Evolutionary conservation across 306 rosid species (phyloP), one percentile per base, ranked within the genome.

Genomic region (Trichosanthes truncata): DNA sequence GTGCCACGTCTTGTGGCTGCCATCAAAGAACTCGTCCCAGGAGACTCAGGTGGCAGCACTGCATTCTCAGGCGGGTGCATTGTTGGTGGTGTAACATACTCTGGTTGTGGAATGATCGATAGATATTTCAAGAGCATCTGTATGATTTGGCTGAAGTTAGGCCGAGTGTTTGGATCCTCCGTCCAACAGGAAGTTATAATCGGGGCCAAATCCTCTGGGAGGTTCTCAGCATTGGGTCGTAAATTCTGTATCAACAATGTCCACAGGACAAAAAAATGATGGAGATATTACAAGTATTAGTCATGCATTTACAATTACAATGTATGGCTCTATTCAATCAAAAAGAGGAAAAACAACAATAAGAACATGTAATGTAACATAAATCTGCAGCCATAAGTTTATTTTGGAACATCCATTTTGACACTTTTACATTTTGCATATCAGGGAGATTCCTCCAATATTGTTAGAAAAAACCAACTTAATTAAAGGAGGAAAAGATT

Each of bases 11-110:
- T 89, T 45, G 79, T 29, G 20, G 83, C 76, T 90, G 84, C 81
- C 96, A 94, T 94, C 80, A 94, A 79, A 35, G 94, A 91, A 83
- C 97, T 92, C 56, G 98, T 94, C 18, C 98, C 97, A 0, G 98
- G 98, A 31, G 98, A 94, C 71, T 90, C 98, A 0, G 98, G 98
- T 20, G 98, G 91, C 74, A 94, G 78, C 25, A 94, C 92, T 23
- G 87, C 83, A 59, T 94, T 94, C 77, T 89, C 94, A 0, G 98
- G 89, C 10, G 83, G 81, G 76, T 61, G 79, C 23, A 89, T 89
- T 57, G 86, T 88, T 41, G 74, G 79, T 6, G 90, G 91, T 82
- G 84, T 60, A 15, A 88, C 49, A 0, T 93, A 89, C 82, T 85
- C 85, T 3, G 82, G 81, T 0, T 89, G 89, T 7, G 91, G 85